Conservation (phyloP, 305 asterid species). For the Petunia hybrid region DNA sequence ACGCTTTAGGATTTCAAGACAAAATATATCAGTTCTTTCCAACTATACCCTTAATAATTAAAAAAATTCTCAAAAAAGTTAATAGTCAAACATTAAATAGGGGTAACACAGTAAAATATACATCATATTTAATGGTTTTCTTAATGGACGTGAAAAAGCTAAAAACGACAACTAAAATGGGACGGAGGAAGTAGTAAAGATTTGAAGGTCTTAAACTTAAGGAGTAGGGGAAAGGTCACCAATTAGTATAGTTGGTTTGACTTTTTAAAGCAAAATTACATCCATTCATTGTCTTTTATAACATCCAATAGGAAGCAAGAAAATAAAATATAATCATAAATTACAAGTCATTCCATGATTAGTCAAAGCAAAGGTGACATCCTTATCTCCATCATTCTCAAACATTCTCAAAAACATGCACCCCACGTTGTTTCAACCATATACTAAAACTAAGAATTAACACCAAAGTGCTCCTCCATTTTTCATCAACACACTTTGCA, state of each 20-base stretch:
- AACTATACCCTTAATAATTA: too few species aligned
- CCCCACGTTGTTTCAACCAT: conserved; percentile 32
- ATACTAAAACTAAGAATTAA: not conserved
- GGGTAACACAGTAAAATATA: too few species aligned
- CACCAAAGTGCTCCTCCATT: not conserved
- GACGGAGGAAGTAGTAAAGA: too few species aligned
- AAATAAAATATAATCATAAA: not conserved
- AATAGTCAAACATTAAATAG: too few species aligned
- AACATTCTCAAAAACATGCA: conserved; percentile 33
- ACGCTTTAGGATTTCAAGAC: too few species aligned
- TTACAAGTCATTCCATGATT: not conserved
- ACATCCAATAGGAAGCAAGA: not conserved
- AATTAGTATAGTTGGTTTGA: not conserved
- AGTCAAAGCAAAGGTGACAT: conserved; percentile 24
- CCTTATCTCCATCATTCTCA: not conserved
- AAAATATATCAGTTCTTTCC: too few species aligned
- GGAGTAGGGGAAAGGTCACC: not conserved
- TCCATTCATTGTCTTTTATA: not conserved
- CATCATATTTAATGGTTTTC: too few species aligned
- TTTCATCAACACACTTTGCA: conserved; percentile 16
- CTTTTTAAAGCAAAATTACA: conserved; percentile 3
- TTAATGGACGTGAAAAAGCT: too few species aligned
- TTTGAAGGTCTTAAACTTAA: not conserved
- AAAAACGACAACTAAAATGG: too few species aligned
- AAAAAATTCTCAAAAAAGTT: too few species aligned